Percentiles rank a stretch among this genome's conserved stretches.
These are phyloP conservation scores for Acacia crassicarpa DNA, from an alignment of 306 rosid species.

Conservation along the genomic window DNA sequence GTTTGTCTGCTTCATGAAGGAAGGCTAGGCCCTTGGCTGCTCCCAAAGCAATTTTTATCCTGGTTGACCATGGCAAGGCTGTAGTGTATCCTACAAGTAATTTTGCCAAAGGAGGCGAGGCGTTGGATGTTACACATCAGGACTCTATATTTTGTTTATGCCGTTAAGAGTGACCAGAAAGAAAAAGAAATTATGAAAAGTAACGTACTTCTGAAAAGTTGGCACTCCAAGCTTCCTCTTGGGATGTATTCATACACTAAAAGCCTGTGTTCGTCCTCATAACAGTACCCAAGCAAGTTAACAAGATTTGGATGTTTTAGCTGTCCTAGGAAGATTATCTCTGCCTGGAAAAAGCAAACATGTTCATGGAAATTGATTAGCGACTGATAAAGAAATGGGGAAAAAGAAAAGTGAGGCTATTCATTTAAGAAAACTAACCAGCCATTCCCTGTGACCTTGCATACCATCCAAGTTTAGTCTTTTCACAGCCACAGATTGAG, in stretches of 20 bases:
- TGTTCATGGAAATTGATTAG: constrained; percentile 7
- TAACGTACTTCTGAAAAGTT: constrained; percentile 72
- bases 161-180: neutral
- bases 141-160: neutral
- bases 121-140: neutral
- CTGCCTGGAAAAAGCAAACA: constrained; percentile 51
- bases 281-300: constrained; percentile 77
- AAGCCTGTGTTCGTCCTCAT: constrained; percentile 73
- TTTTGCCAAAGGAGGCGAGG: neutral
- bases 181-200: constrained; percentile 1
- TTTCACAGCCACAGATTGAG: constrained; percentile 89
- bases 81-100: constrained; percentile 55
- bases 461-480: constrained; percentile 73
- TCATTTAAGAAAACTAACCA: constrained; percentile 54
- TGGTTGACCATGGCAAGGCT: constrained; percentile 75
- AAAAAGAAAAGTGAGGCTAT: neutral
- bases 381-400: constrained; percentile 8
- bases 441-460: constrained; percentile 95
- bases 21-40: constrained; percentile 75
- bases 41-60: constrained; percentile 75
- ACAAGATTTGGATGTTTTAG: constrained; percentile 79
- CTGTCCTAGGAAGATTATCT: constrained; percentile 78
- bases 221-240: constrained; percentile 81
- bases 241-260: constrained; percentile 75
- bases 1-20: constrained; percentile 75